A percentile compares a stretch with the other conserved stretches of the same genome.
Evolutionary conservation across 2,329 filamentous ascomycete species (phyloP).

Genomic region (Juglanconis sp.): DNA sequence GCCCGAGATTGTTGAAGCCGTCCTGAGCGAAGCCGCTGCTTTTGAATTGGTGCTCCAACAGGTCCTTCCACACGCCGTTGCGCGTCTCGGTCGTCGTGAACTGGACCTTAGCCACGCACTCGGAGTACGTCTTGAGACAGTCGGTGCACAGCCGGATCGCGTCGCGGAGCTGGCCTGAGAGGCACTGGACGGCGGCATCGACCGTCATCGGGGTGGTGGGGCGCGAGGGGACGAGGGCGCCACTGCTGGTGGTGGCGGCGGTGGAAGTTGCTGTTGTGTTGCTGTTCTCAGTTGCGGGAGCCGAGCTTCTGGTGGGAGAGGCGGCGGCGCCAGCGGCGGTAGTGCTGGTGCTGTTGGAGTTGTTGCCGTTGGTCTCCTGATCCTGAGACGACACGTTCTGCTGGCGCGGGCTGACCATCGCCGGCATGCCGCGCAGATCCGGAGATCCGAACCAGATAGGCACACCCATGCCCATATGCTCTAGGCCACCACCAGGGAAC

Average conservation of each 20-base stretch:
- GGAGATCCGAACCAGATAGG: neutral
- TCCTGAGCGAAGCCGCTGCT: constrained; percentile 6
- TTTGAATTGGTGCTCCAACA: constrained; percentile 7
- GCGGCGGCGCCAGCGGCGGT: neutral
- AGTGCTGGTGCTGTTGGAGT: neutral
- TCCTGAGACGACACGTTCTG: neutral
- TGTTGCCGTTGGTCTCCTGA: neutral
- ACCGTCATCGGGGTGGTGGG: constrained; percentile 1
- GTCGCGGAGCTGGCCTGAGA: constrained; percentile 7
- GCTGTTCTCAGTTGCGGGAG: neutral
- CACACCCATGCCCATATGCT: neutral
- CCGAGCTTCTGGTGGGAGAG: neutral
- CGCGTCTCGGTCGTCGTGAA: constrained; percentile 21
- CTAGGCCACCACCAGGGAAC: neutral
- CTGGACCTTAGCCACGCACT: constrained; percentile 30
- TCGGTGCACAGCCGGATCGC: constrained; percentile 6
- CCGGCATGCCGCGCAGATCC: neutral
- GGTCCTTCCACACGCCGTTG: constrained; percentile 10
- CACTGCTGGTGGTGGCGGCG: neutral
- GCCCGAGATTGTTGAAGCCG: neutral
- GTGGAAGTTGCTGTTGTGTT: neutral
- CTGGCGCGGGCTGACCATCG: neutral
- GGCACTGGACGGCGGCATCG: neutral
- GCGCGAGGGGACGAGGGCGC: neutral
- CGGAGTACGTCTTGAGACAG: constrained; percentile 32